Conservation (phyloP, 2,329 filamentous ascomycete genomes). For the Elsinoe fawcettii region DNA sequence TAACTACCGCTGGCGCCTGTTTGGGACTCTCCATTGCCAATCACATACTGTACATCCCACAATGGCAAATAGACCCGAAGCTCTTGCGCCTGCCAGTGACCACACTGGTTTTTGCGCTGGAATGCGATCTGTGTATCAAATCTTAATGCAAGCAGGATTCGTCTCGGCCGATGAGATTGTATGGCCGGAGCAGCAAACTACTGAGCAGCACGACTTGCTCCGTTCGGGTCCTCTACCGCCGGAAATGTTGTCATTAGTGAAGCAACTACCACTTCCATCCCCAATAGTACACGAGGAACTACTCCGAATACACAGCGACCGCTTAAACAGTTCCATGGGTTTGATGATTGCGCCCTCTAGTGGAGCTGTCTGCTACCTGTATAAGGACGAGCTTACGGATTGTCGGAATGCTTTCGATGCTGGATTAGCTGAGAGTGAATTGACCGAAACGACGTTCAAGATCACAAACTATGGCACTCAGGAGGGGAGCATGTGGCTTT, state of each 20-base stretch:
- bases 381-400: constrained; percentile 4
- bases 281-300: constrained; percentile 5
- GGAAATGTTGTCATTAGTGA: constrained; percentile 7
- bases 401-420: constrained; percentile 4
- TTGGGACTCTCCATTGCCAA: not conserved
- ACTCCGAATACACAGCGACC: constrained; percentile 1
- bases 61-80: constrained; percentile 5
- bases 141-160: constrained; percentile 8
- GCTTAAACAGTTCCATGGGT: not conserved
- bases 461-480: constrained; percentile 7
- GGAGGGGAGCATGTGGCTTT: constrained; percentile 9
- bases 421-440: constrained; percentile 3
- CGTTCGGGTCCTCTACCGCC: constrained; percentile 8
- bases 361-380: constrained; percentile 3
- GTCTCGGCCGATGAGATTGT: constrained; percentile 6
- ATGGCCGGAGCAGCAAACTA: constrained; percentile 6
- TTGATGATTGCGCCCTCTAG: constrained; percentile 5
- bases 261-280: constrained; percentile 6
- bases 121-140: constrained; percentile 7
- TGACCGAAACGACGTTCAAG: not conserved
- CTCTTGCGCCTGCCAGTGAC: constrained; percentile 1
- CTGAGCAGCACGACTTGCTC: constrained; percentile 8
- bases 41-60: constrained; percentile 5
- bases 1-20: not conserved
- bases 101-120: constrained; percentile 7